Percentiles rank a stretch among this genome's conserved stretches.
Evolutionary conservation across 177 flowering plant genomes (phyloP).

Genomic region (Tripterygium wilfordii): DNA sequence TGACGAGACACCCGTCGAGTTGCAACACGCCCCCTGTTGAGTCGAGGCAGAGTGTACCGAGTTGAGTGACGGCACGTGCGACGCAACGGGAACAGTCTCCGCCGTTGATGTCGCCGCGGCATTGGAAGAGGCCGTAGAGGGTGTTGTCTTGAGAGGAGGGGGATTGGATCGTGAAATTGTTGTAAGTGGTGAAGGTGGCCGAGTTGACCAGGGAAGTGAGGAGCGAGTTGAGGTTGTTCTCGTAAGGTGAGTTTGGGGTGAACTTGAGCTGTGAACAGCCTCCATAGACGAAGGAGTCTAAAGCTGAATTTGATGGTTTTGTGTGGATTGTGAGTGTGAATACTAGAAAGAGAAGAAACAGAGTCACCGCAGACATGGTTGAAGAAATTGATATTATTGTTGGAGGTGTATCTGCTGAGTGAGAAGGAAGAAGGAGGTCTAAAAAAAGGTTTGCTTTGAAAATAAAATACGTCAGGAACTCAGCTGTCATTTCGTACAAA

Average conservation of each 20-base stretch:
- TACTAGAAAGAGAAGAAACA: slow-evolving; percentile 7
- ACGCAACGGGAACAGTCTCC: slow-evolving; percentile 62
- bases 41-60: slow-evolving; percentile 49
- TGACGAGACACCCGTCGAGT: slow-evolving; percentile 75
- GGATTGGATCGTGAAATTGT: slow-evolving; percentile 55
- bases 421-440: no score
- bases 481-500: no score
- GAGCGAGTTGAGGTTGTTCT: slow-evolving; percentile 53
- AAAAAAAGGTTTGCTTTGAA: no score
- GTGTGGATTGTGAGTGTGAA: slow-evolving; percentile 14
- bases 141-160: slow-evolving; percentile 21
- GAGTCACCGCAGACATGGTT: slow-evolving; percentile 6
- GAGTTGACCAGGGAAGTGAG: slow-evolving; percentile 71
- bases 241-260: slow-evolving; percentile 39
- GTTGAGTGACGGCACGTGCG: slow-evolving; percentile 50
- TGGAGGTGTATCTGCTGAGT: no score
- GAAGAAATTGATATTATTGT: no score
- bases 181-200: slow-evolving; percentile 44
- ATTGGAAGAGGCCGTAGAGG: slow-evolving; percentile 79
- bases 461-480: no score
- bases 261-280: slow-evolving; percentile 65
- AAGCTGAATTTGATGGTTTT: slow-evolving; percentile 21
- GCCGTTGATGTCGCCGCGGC: slow-evolving; percentile 69
- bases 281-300: slow-evolving; percentile 52
- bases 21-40: slow-evolving; percentile 70